These are phyloP conservation scores for Ulmus americana DNA, from an alignment of 331 rosid species.

Conservation along the genomic window DNA sequence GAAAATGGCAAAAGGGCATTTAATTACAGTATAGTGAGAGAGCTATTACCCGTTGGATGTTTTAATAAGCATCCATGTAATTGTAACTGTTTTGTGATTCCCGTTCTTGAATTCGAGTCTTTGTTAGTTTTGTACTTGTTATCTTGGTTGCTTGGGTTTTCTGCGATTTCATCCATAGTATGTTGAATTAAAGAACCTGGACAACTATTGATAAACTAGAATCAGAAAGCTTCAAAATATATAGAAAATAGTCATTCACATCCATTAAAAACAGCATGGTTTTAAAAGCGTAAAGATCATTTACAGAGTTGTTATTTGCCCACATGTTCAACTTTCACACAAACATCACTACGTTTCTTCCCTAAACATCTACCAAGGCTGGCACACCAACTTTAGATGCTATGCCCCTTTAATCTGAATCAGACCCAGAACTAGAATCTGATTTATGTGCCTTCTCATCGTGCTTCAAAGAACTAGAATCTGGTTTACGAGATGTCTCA, in stretches of 20 bases:
- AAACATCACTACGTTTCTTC: neutral
- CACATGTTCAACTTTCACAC: neutral
- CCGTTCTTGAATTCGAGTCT: neutral
- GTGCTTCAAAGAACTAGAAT: constrained; percentile 15
- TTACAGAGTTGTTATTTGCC: neutral
- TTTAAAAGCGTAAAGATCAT: neutral
- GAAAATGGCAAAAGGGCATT: constrained; percentile 6
- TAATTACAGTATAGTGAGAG: neutral
- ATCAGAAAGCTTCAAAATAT: too few relatives aligned
- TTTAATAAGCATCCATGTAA: constrained; percentile 38
- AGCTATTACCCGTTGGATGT: constrained; percentile 1
- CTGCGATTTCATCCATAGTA: too few relatives aligned
- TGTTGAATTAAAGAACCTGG: too few relatives aligned
- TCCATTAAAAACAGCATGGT: too few relatives aligned
- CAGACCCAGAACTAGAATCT: constrained; percentile 30
- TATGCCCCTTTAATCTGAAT: neutral
- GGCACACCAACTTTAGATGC: neutral
- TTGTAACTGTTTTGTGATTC: constrained; percentile 15
- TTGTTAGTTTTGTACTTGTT: too few relatives aligned
- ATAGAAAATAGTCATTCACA: too few relatives aligned
- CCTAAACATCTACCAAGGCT: neutral
- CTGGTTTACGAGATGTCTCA: constrained; percentile 22
- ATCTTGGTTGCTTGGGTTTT: too few relatives aligned
- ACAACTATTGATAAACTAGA: too few relatives aligned
- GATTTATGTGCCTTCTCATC: constrained; percentile 20